These are phyloP conservation scores for Phytophthora pini DNA, from an alignment of 352 stramenopile species.

Conservation along the genomic window DNA sequence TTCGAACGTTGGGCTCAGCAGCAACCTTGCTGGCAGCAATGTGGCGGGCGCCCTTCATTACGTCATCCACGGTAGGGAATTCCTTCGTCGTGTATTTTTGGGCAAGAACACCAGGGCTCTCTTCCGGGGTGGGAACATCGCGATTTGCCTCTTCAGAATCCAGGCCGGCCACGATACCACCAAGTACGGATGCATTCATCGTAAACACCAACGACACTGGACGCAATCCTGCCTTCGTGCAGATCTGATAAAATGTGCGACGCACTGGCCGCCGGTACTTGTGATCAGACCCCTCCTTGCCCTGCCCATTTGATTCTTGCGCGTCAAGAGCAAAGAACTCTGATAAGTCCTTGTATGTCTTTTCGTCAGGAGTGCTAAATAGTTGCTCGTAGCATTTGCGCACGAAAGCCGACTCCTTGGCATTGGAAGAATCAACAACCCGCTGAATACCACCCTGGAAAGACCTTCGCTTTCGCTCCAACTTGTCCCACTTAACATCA, in stretches of 20 bases:
- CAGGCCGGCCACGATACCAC: constrained; percentile 74
- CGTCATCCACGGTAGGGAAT: constrained; percentile 85
- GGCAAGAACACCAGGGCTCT: constrained; percentile 69
- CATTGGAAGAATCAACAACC: constrained; percentile 66
- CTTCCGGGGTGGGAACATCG: constrained; percentile 77
- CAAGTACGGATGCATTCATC: constrained; percentile 86
- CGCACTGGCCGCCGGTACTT: constrained; percentile 82
- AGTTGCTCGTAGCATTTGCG: constrained; percentile 86
- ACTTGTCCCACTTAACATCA: constrained; percentile 90
- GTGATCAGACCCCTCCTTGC: constrained; percentile 53
- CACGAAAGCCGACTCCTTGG: constrained; percentile 82
- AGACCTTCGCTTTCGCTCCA: constrained; percentile 82
- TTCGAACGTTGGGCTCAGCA: constrained; percentile 85
- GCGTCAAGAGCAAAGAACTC: constrained; percentile 87
- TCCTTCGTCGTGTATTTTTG: constrained; percentile 86
- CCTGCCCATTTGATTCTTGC: constrained; percentile 58
- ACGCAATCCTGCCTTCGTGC: constrained; percentile 82
- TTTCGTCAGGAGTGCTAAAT: constrained; percentile 75
- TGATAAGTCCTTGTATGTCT: constrained; percentile 86
- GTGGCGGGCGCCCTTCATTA: constrained; percentile 90
- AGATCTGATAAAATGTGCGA: constrained; percentile 91
- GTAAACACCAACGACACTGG: constrained; percentile 79
- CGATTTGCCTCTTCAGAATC: constrained; percentile 72
- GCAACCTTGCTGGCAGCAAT: constrained; percentile 88
- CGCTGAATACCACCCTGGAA: constrained; percentile 78